These are phyloP conservation scores for Colletotrichum sp. DNA, from an alignment of 2,329 filamentous ascomycete species.

Conservation along the genomic window DNA sequence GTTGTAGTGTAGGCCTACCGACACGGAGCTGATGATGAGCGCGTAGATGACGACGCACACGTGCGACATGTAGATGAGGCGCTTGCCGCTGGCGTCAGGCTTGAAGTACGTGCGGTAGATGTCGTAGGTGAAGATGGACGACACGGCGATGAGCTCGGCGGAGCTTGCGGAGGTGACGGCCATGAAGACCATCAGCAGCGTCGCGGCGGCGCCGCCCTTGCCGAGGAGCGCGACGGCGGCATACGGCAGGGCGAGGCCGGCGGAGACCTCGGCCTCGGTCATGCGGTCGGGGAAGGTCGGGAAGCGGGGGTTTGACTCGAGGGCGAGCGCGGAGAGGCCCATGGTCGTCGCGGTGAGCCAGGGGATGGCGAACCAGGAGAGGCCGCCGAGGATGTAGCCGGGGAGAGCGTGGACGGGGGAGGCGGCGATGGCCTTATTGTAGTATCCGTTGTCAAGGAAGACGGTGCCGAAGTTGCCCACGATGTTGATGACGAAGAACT, in stretches of 20 bases:
- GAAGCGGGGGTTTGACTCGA: slow-evolving; percentile 72
- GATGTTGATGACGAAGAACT: slow-evolving; percentile 83
- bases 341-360: slow-evolving; percentile 85
- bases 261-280: slow-evolving; percentile 71
- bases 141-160: slow-evolving; percentile 81
- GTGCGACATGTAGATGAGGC: slow-evolving; percentile 82
- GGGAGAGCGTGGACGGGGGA: slow-evolving; percentile 79
- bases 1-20: slow-evolving; percentile 74
- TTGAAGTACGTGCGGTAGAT: slow-evolving; percentile 89
- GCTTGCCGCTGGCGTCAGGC: slow-evolving; percentile 74
- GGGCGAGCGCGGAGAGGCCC: slow-evolving; percentile 77
- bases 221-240: slow-evolving; percentile 81
- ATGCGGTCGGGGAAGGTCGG: slow-evolving; percentile 73
- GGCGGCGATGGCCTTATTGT: slow-evolving; percentile 85
- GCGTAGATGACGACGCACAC: slow-evolving; percentile 74
- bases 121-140: slow-evolving; percentile 86
- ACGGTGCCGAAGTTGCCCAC: slow-evolving; percentile 77
- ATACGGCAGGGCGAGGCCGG: slow-evolving; percentile 78
- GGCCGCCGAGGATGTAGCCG: slow-evolving; percentile 77
- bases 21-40: slow-evolving; percentile 77
- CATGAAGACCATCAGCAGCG: slow-evolving; percentile 81
- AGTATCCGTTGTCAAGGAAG: slow-evolving; percentile 81
- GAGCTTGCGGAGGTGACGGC: slow-evolving; percentile 81
- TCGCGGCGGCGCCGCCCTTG: slow-evolving; percentile 74
- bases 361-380: slow-evolving; percentile 85